A percentile compares a stretch with the other conserved stretches of the same genome.
phyloP scores from a whole-genome alignment of 1,139 yeast species.

The Scheffersomyces titani region DNA sequence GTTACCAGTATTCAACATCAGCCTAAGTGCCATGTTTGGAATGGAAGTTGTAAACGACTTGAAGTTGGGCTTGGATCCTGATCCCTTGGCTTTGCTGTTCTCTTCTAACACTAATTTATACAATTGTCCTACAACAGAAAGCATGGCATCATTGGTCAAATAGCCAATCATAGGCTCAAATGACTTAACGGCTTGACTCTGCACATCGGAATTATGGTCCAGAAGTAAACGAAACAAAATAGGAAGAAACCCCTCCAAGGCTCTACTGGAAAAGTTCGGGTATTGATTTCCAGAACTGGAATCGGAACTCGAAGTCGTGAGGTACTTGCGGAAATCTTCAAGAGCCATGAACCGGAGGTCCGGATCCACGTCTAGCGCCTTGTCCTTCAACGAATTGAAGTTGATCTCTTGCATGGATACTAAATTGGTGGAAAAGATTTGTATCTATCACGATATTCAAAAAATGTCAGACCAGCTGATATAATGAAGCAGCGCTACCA shows the following conservation, averaged over 20 bases:
- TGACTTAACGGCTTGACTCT: slow-evolving; percentile 71
- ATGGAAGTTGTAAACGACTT: slow-evolving; percentile 60
- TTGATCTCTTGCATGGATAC: slow-evolving; percentile 19
- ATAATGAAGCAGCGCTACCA: neutral
- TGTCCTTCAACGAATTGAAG: slow-evolving; percentile 36
- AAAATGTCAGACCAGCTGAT: neutral
- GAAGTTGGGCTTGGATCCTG: slow-evolving; percentile 21
- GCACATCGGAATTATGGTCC: slow-evolving; percentile 76
- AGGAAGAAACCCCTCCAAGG: slow-evolving; percentile 44
- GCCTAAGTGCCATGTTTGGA: slow-evolving; percentile 69
- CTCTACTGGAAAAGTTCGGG: slow-evolving; percentile 13
- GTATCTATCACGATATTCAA: neutral
- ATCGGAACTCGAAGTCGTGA: slow-evolving; percentile 17
- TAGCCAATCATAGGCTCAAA: slow-evolving; percentile 43
- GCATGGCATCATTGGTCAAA: slow-evolving; percentile 24
- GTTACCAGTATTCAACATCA: slow-evolving; percentile 45
- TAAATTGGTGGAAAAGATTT: neutral
- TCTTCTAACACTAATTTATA: slow-evolving; percentile 24
- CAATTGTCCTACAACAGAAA: slow-evolving; percentile 25
- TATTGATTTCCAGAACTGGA: neutral
- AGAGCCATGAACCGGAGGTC: slow-evolving; percentile 88
- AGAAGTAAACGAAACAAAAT: slow-evolving; percentile 54
- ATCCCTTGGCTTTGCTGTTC: slow-evolving; percentile 22
- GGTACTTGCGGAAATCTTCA: slow-evolving; percentile 63
- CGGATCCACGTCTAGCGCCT: slow-evolving; percentile 70